These are phyloP conservation scores for Picea sitchensis DNA, from an alignment of 75 land plant genomes.

Conservation along the genomic window DNA sequence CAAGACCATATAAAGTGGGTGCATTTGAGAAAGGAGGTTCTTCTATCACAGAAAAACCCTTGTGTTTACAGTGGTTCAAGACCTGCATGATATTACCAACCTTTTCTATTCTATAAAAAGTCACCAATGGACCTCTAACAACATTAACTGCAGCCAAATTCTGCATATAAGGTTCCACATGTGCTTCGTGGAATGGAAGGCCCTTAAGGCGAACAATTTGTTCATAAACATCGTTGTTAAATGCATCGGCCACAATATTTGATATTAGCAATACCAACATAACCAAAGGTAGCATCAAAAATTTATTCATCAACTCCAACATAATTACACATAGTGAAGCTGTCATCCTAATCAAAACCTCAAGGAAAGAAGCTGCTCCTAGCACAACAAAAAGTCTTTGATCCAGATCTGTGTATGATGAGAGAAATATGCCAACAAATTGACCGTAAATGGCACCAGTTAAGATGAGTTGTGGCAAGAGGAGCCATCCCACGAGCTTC, in stretches of 20 bases:
- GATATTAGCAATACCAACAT: conserved; percentile 71
- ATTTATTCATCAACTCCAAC: conserved; percentile 63
- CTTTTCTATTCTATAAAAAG: conserved; percentile 51
- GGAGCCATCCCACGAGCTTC: too few species aligned
- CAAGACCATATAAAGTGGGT: conserved; percentile 55
- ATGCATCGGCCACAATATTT: conserved; percentile 57
- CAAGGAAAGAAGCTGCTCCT: conserved; percentile 73
- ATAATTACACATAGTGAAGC: conserved; percentile 68
- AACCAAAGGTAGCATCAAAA: conserved; percentile 55
- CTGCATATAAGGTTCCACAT: conserved; percentile 66
- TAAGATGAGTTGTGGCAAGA: not conserved
- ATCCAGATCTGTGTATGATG: conserved; percentile 31
- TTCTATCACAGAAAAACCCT: conserved; percentile 73
- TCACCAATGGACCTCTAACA: conserved; percentile 41
- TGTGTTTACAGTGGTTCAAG: conserved; percentile 43
- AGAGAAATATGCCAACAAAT: conserved; percentile 44
- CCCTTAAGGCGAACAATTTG: conserved; percentile 58
- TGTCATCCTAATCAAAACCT: conserved; percentile 80
- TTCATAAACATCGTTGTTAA: conserved; percentile 63
- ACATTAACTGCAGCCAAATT: conserved; percentile 52
- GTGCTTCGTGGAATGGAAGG: conserved; percentile 62
- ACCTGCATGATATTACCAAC: conserved; percentile 45
- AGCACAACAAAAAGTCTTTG: conserved; percentile 52
- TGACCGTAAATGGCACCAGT: conserved; percentile 69
- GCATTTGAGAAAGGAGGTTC: conserved; percentile 37